Evolutionary conservation across 352 stramenopile genomes (phyloP), one percentile per base, ranked within the genome.

Genomic region (Phytophthora podocarpi): DNA sequence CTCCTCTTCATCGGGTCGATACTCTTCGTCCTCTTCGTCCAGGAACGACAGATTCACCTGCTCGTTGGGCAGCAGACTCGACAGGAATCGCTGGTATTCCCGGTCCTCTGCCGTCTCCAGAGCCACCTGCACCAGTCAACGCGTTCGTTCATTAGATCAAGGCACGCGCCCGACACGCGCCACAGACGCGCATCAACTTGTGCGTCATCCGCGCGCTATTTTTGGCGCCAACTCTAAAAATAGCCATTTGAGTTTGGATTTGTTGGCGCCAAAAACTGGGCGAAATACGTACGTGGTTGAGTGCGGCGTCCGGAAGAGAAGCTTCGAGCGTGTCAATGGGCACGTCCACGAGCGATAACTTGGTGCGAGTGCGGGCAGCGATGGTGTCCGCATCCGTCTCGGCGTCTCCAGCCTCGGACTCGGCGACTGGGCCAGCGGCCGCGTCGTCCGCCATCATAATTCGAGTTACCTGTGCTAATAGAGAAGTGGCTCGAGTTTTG

Each of bases 1-100:
- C 1, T 91, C 84, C 1, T 93, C 86, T 27, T 90, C 80, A 1
- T 87, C 78, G 0, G 82, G 83, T 5, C 75, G 70, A 48, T 95
- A 93, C 64, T 92, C 86, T 27, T 94, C 85, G 47, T 93, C 86
- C 45, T 95, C 86, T 49, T 95, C 86, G 60, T 95, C 87, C 57
- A 95, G 58, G 41, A 95, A 95, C 24, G 71, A 89, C 43, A 95
- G 34, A 41, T 92, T 80, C 39, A 80, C 81, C 40, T 87, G 74
- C n/a, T 91, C 78, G 9, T 79, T 73, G 15, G 87, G 85, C 57
- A 95, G 41, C 18, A 95, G 56, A 52, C 82, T 93, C 56, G 81
- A 77, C 42, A 95, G 56, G 53, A 95, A 95, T 15, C 84, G 82
- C 72, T 93, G 87, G 64, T 95, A 95, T 49, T 91, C 84, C 12